phyloP scores from a whole-genome alignment of 129 eudicot species.

The Flaveria brownii region DNA sequence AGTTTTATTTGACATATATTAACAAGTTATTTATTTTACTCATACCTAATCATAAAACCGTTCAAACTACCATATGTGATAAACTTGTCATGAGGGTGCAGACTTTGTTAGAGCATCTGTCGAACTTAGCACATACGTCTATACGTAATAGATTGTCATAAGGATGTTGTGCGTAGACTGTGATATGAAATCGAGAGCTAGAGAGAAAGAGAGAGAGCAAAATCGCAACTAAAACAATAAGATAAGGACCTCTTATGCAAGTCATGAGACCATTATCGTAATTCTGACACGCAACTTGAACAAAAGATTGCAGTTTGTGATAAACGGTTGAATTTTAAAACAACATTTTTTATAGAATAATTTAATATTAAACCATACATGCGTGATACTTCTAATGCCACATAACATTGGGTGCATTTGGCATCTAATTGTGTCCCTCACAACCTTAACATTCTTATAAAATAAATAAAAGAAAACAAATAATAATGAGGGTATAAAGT shows the following conservation, averaged over 20 bases:
- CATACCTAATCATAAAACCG: too few species aligned
- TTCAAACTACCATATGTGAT: too few species aligned
- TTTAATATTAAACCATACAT: background rate
- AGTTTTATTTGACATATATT: too few species aligned
- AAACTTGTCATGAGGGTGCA: too few species aligned
- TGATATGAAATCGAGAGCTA: background rate
- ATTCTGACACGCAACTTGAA: background rate
- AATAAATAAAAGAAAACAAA: background rate
- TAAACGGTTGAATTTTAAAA: background rate
- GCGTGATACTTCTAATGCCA: background rate
- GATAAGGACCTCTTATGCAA: background rate
- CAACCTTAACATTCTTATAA: conserved; percentile 21
- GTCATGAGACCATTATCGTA: background rate
- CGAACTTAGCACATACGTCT: background rate
- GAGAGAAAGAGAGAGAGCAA: background rate
- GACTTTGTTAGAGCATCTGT: too few species aligned
- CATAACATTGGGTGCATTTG: background rate
- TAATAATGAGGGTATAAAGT: conserved; percentile 16
- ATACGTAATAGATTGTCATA: background rate
- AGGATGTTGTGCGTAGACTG: background rate
- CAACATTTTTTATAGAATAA: background rate
- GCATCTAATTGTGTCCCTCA: conserved; percentile 1
- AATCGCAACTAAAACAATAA: background rate
- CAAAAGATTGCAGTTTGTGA: background rate
- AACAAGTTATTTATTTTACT: too few species aligned